Conservation (phyloP, 2,329 filamentous ascomycete genomes). For the Paecilomyces variotii region DNA sequence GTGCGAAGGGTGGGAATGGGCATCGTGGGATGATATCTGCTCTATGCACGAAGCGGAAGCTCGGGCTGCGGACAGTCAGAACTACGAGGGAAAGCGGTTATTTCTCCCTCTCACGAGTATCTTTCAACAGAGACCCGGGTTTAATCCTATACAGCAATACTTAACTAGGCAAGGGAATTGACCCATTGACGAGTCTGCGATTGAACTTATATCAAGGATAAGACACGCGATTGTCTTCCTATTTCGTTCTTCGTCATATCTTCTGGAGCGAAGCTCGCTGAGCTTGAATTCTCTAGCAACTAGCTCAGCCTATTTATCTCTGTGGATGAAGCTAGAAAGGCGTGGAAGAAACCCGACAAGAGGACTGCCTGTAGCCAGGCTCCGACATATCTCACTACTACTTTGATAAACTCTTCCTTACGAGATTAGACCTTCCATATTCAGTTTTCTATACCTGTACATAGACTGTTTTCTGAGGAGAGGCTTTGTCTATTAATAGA, state of each 20-base stretch:
- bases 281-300: too few species aligned
- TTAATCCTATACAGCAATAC: constrained; percentile 15
- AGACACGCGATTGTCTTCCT: not conserved
- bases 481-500: not conserved
- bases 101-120: constrained; percentile 44
- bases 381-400: not conserved
- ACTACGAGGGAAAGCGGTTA: constrained; percentile 23
- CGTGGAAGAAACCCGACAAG: too few species aligned
- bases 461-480: not conserved
- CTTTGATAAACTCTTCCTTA: not conserved
- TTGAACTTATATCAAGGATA: not conserved
- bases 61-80: constrained; percentile 17
- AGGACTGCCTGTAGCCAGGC: too few species aligned
- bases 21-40: constrained; percentile 41
- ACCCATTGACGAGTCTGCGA: not conserved
- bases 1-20: constrained; percentile 49
- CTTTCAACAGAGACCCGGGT: constrained; percentile 30
- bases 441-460: not conserved
- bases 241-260: not conserved
- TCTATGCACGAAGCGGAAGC: constrained; percentile 24
- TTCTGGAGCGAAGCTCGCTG: too few species aligned
- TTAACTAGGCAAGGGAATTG: not conserved
- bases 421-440: not conserved
- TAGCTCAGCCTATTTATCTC: too few species aligned
- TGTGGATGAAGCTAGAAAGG: too few species aligned